Evolutionary conservation across 2,329 filamentous ascomycete species (phyloP).

Genomic region (Paecilomyces variotii): DNA sequence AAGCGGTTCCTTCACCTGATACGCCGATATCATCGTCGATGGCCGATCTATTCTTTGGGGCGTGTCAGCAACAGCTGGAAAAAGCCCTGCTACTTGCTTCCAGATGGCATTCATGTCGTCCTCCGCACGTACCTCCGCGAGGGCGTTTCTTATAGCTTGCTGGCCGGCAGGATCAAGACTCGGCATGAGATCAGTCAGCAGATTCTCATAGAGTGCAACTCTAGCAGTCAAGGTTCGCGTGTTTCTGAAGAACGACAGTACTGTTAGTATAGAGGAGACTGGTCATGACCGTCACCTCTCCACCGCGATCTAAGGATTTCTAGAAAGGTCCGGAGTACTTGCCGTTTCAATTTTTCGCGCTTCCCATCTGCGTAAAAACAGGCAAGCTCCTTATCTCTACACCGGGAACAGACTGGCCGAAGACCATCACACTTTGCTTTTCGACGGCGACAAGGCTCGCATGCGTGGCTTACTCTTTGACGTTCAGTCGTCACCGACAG

Average conservation of each 20-base stretch:
- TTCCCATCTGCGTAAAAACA: constrained; percentile 28
- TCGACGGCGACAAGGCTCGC: constrained; percentile 24
- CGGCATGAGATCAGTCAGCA: constrained; percentile 9
- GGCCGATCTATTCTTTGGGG: constrained; percentile 1
- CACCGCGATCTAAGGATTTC: neutral
- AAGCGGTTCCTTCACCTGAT: constrained; percentile 2
- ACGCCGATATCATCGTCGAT: constrained; percentile 7
- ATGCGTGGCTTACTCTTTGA: constrained; percentile 20
- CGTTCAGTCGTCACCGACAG: constrained; percentile 4
- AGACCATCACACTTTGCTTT: constrained; percentile 32
- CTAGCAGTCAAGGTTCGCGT: constrained; percentile 10
- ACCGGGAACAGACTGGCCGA: constrained; percentile 25
- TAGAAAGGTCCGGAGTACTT: constrained; percentile 4
- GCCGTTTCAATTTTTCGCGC: constrained; percentile 25
- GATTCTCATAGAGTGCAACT: constrained; percentile 9
- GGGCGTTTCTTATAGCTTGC: constrained; percentile 8
- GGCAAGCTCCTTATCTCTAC: constrained; percentile 14
- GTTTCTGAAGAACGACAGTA: constrained; percentile 5
- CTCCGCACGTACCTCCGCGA: constrained; percentile 6
- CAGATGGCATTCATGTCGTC: neutral
- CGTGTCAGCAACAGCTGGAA: neutral
- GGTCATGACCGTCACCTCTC: neutral
- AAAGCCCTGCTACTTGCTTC: neutral
- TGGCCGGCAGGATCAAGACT: constrained; percentile 7
- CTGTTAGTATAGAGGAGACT: neutral